A percentile compares a stretch with the other conserved stretches of the same genome.
Evolutionary conservation across 495 filamentous ascomycete species (phyloP).

Genomic region (Penicillium nucicola): DNA sequence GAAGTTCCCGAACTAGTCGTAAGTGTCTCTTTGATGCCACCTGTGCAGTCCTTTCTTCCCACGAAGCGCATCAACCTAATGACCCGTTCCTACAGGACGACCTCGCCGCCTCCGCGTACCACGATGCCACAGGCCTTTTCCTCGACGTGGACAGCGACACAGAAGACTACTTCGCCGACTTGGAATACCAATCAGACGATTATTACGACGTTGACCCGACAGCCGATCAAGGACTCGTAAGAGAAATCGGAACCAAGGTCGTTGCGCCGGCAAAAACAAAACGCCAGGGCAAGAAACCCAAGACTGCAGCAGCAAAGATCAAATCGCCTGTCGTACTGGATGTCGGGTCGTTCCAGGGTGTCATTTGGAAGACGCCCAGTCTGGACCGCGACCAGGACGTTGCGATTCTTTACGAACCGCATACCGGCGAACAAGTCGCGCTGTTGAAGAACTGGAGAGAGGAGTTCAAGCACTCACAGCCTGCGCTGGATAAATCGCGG

Average conservation of each 20-base stretch:
- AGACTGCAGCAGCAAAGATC: not conserved
- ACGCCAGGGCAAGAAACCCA: constrained; percentile 2
- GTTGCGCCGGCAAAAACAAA: constrained; percentile 8
- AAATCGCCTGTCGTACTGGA: constrained; percentile 18
- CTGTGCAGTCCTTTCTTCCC: no score
- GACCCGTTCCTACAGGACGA: constrained; percentile 39
- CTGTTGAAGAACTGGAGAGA: constrained; percentile 53
- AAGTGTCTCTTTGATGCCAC: constrained; percentile 22
- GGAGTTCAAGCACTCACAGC: constrained; percentile 40
- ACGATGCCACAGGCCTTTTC: constrained; percentile 35
- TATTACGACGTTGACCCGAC: constrained; percentile 49
- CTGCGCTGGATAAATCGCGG: constrained; percentile 27
- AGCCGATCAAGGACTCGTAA: constrained; percentile 9
- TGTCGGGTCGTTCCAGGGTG: constrained; percentile 32
- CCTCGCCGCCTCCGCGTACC: constrained; percentile 41
- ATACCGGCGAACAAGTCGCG: constrained; percentile 40
- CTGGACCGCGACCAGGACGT: constrained; percentile 23
- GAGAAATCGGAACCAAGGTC: constrained; percentile 7
- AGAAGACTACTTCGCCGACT: constrained; percentile 46
- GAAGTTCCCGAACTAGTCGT: constrained; percentile 40
- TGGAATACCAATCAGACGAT: constrained; percentile 50
- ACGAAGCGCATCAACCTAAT: not conserved
- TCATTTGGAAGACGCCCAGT: constrained; percentile 36
- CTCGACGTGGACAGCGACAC: constrained; percentile 42
- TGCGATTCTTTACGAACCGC: constrained; percentile 35